Conservation (phyloP, 1,284 basidiomycete genomes). For the Gymnopus androsaceus region DNA sequence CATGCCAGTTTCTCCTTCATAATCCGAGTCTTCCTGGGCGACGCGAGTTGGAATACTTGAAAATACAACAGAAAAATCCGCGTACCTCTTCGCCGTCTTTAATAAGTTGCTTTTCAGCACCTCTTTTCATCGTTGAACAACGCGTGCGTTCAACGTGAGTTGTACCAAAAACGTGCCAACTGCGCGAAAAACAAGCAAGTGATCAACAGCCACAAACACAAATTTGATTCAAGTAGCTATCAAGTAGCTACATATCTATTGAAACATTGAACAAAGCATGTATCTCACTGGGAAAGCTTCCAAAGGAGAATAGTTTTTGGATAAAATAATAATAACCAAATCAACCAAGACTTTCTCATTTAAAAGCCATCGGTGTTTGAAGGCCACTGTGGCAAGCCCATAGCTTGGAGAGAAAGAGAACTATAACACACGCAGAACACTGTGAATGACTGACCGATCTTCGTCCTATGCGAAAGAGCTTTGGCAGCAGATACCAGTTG, state of each 20-base stretch:
- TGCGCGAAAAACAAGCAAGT: background rate
- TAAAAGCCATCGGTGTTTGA: too few relatives aligned
- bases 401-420: constrained; percentile 84
- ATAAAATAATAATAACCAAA: too few relatives aligned
- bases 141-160: constrained; percentile 4
- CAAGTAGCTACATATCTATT: too few relatives aligned
- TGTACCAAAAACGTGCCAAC: too few relatives aligned
- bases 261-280: too few relatives aligned
- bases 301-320: too few relatives aligned
- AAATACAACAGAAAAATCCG: background rate
- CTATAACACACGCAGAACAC: too few relatives aligned
- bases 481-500: constrained; percentile 37
- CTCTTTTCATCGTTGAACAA: constrained; percentile 61
- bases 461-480: constrained; percentile 66
- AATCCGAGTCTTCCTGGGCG: constrained; percentile 33
- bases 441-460: constrained; percentile 77
- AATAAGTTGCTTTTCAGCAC: constrained; percentile 71
- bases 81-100: constrained; percentile 53
- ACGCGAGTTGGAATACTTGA: background rate
- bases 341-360: too few relatives aligned
- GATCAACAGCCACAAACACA: background rate
- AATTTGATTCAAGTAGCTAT: too few relatives aligned
- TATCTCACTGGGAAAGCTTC: too few relatives aligned
- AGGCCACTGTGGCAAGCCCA: too few relatives aligned
- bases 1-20: constrained; percentile 42